Percentiles rank a stretch among this genome's conserved stretches.
phyloP scores from a whole-genome alignment of 1,139 yeast genomes.

The Saccharomycopsis phalli region DNA sequence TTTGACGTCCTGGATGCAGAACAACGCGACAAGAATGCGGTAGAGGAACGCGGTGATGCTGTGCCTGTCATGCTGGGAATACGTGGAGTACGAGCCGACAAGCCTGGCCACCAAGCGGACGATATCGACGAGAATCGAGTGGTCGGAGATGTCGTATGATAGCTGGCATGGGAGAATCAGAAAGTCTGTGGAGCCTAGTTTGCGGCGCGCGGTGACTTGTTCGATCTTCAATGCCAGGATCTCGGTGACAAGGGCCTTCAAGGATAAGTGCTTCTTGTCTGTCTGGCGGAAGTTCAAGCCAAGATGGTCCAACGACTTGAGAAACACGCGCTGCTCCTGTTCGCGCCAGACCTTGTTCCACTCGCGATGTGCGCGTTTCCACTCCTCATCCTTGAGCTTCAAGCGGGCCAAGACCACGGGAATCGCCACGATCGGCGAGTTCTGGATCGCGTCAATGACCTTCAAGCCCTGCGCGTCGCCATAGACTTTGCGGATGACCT shows the following conservation, averaged over 20 bases:
- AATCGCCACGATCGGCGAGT: slow-evolving; percentile 89
- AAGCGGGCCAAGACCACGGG: slow-evolving; percentile 87
- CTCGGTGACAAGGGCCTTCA: slow-evolving; percentile 83
- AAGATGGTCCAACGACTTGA: slow-evolving; percentile 86
- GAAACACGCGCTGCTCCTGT: slow-evolving; percentile 90
- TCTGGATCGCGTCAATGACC: slow-evolving; percentile 91
- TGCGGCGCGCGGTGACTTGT: slow-evolving; percentile 42
- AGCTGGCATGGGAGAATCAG: slow-evolving; percentile 38
- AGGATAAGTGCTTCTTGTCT: slow-evolving; percentile 86
- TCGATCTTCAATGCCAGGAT: slow-evolving; percentile 88
- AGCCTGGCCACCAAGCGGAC: slow-evolving; percentile 35
- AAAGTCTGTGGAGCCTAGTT: neutral
- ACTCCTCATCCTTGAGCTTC: slow-evolving; percentile 97
- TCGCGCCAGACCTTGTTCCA: slow-evolving; percentile 99
- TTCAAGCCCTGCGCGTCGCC: slow-evolving; percentile 94
- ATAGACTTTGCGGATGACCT: slow-evolving; percentile 84
- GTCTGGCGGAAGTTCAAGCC: slow-evolving; percentile 95
- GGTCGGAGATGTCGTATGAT: slow-evolving; percentile 55
- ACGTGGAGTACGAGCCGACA: slow-evolving; percentile 12
- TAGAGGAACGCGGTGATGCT: slow-evolving; percentile 4
- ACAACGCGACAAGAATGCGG: neutral
- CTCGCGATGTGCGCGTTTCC: slow-evolving; percentile 97
- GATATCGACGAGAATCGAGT: slow-evolving; percentile 65
- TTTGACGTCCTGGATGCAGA: neutral
- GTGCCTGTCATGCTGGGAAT: slow-evolving; percentile 5